Evolutionary conservation across 1,284 basidiomycete species (phyloP).

Genomic region (Malassezia furfur): DNA sequence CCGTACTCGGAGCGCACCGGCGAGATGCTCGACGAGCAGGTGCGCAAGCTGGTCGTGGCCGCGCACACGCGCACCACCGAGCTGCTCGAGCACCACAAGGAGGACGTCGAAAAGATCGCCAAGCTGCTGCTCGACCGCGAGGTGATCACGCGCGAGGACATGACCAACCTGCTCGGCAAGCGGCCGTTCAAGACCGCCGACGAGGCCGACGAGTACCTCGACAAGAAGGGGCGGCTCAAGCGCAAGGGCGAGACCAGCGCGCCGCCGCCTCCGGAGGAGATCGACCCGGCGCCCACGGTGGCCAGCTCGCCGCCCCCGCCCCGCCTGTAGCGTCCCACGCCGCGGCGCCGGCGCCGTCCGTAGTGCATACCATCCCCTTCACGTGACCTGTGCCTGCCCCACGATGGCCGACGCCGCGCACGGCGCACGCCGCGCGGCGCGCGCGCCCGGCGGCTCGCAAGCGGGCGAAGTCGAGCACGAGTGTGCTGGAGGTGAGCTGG

Average conservation of each 20-base stretch:
- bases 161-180: conserved; percentile 73
- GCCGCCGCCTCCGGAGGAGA: conserved; percentile 37
- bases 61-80: conserved; percentile 77
- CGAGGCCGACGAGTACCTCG: conserved; percentile 50
- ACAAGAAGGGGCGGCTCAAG: conserved; percentile 38
- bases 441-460: not conserved
- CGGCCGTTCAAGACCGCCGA: conserved; percentile 67
- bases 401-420: too few species aligned
- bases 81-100: conserved; percentile 70
- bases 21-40: conserved; percentile 76
- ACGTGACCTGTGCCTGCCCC: not conserved
- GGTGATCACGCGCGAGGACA: conserved; percentile 85
- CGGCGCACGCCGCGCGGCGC: not conserved
- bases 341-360: too few species aligned
- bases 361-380: not conserved
- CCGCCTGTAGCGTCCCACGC: not conserved
- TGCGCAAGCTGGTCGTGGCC: conserved; percentile 85
- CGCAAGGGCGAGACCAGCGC: conserved; percentile 37
- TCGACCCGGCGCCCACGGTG: conserved; percentile 26
- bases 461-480: not conserved
- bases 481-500: not conserved
- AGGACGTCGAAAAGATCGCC: conserved; percentile 89
- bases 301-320: conserved; percentile 15
- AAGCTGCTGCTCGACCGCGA: conserved; percentile 82
- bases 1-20: conserved; percentile 96